phyloP scores from a whole-genome alignment of 1,284 basidiomycete genomes.

The Naganishia albida region DNA sequence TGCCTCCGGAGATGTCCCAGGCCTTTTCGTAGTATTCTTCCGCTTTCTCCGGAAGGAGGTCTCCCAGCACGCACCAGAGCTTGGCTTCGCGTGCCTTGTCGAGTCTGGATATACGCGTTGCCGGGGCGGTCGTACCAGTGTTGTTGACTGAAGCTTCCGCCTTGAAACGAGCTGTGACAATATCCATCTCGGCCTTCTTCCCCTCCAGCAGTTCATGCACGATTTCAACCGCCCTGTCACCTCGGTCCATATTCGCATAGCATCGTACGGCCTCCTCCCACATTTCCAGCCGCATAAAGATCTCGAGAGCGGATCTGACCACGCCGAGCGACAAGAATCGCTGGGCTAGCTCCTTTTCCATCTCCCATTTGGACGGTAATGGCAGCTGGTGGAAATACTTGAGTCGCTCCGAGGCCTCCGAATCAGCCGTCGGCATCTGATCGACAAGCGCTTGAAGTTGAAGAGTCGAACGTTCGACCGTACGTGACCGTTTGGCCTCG shows the following conservation, averaged over 20 bases:
- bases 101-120: slow-evolving; percentile 58
- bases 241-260: slow-evolving; percentile 74
- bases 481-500: slow-evolving; percentile 80
- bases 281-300: slow-evolving; percentile 91
- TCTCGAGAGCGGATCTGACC: slow-evolving; percentile 80
- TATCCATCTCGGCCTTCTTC: slow-evolving; percentile 74
- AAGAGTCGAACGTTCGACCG: slow-evolving; percentile 81
- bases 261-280: slow-evolving; percentile 93
- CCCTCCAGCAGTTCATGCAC: slow-evolving; percentile 83
- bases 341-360: slow-evolving; percentile 82
- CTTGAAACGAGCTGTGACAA: slow-evolving; percentile 67
- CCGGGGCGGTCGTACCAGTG: slow-evolving; percentile 28
- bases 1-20: slow-evolving; percentile 76
- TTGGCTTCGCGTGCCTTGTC: slow-evolving; percentile 80
- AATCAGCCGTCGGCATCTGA: slow-evolving; percentile 86
- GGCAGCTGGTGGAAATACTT: slow-evolving; percentile 75
- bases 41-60: slow-evolving; percentile 62
- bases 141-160: slow-evolving; percentile 48
- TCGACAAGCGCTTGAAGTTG: slow-evolving; percentile 91
- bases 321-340: slow-evolving; percentile 81
- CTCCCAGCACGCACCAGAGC: slow-evolving; percentile 92
- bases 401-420: slow-evolving; percentile 64
- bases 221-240: slow-evolving; percentile 72
- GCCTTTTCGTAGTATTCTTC: slow-evolving; percentile 78
- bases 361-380: slow-evolving; percentile 84